These are phyloP conservation scores for Heracleum sosnowskyi DNA, from an alignment of 129 eudicot genomes.

Conservation along the genomic window DNA sequence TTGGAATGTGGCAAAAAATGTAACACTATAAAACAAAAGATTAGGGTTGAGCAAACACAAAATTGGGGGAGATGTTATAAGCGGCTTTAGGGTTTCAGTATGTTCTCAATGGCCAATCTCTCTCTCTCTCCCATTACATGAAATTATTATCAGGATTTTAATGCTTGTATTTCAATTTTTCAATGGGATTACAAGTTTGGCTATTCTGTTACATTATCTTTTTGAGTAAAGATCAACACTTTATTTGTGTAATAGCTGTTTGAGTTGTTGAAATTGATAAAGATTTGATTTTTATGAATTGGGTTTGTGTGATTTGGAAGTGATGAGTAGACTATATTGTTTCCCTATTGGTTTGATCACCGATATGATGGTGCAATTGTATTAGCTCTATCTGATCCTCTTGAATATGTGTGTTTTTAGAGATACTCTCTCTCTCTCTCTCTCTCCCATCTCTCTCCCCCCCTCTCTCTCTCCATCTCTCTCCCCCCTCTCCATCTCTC, in stretches of 20 bases:
- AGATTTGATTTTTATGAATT: background rate
- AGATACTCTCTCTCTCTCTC: background rate
- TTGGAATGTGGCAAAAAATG: background rate
- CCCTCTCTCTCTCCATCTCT: no score
- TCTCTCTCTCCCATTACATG: background rate
- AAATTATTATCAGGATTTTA: background rate
- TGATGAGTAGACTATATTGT: slow-evolving; percentile 27
- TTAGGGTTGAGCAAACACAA: background rate
- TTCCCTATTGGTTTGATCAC: slow-evolving; percentile 49
- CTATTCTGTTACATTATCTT: background rate
- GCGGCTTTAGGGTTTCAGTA: background rate
- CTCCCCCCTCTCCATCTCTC: background rate
- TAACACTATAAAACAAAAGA: background rate
- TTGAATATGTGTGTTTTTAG: no score
- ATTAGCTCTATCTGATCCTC: slow-evolving; percentile 30
- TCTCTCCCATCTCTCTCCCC: background rate
- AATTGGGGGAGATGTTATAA: background rate
- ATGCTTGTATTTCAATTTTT: background rate
- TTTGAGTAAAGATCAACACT: background rate
- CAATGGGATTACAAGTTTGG: background rate
- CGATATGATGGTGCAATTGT: slow-evolving; percentile 35
- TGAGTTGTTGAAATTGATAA: background rate
- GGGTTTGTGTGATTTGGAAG: slow-evolving; percentile 12
- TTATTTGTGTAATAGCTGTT: background rate
- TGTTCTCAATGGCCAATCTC: background rate